Percentiles rank a stretch among this genome's conserved stretches.
Conservation (phyloP, 2,329 filamentous ascomycete species). For the Claviceps sp. region DNA sequence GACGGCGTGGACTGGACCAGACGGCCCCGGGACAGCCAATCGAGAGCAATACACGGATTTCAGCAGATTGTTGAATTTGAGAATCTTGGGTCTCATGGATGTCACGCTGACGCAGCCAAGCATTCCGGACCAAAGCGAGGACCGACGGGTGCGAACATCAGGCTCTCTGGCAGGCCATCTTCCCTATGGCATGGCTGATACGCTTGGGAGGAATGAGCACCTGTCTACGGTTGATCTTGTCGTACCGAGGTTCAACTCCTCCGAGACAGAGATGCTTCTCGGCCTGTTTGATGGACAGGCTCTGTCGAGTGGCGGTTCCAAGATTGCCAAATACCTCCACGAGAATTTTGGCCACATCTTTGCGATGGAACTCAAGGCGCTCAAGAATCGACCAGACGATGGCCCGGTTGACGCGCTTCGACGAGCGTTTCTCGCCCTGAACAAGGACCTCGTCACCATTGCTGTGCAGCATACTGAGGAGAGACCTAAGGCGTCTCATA, state of each 20-base stretch:
- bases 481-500: conserved; percentile 50
- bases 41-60: conserved; percentile 72
- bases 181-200: conserved; percentile 96
- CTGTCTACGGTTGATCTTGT: conserved; percentile 92
- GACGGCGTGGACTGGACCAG: conserved; percentile 30
- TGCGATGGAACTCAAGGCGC: conserved; percentile 61
- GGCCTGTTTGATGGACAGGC: conserved; percentile 94
- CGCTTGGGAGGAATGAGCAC: conserved; percentile 83
- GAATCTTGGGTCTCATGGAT: conserved; percentile 91
- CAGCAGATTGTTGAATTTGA: conserved; percentile 66
- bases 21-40: conserved; percentile 39
- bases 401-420: conserved; percentile 72
- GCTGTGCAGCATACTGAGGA: conserved; percentile 73
- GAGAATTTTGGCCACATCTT: conserved; percentile 89
- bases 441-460: conserved; percentile 84
- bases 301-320: conserved; percentile 79
- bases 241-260: conserved; percentile 79
- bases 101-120: conserved; percentile 88
- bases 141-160: conserved; percentile 89
- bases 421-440: conserved; percentile 74
- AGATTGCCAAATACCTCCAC: conserved; percentile 91
- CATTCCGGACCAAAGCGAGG: conserved; percentile 89
- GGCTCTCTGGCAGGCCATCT: conserved; percentile 85
- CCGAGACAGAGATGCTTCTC: conserved; percentile 77
- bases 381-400: conserved; percentile 56